Conservation (phyloP, 2,329 filamentous ascomycete genomes). For the Pyrenochaeta sp. region DNA sequence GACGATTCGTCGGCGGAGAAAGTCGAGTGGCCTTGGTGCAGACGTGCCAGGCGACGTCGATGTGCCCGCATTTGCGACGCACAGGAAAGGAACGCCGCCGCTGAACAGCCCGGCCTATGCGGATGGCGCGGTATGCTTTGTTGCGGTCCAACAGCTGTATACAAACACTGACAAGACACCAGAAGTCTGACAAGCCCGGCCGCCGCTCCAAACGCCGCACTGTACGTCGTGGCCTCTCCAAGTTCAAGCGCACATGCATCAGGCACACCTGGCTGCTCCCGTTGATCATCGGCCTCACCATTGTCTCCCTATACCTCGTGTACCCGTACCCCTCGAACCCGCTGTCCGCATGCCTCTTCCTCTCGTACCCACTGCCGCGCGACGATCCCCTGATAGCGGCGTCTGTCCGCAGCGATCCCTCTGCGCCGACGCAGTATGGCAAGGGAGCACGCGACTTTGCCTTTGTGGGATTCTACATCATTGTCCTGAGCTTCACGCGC, state of each 20-base stretch:
- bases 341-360: conserved; percentile 81
- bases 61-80: conserved; percentile 59
- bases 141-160: no score
- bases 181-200: conserved; percentile 31
- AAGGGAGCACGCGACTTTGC: conserved; percentile 88
- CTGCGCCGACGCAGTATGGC: conserved; percentile 71
- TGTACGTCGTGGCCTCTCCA: conserved; percentile 53
- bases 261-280: conserved; percentile 71
- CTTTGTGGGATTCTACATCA: conserved; percentile 87
- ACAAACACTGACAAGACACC: conserved; percentile 7
- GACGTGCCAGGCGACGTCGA: conserved; percentile 62
- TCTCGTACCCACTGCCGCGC: conserved; percentile 79
- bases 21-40: conserved; percentile 58
- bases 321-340: conserved; percentile 82
- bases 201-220: conserved; percentile 57
- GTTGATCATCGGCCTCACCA: conserved; percentile 69
- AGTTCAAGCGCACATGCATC: conserved; percentile 55
- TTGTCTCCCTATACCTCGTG: conserved; percentile 73
- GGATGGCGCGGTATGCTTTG: conserved; percentile 28
- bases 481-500: conserved; percentile 90
- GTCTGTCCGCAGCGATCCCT: conserved; percentile 46
- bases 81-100: conserved; percentile 31
- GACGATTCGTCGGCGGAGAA: conserved; percentile 45
- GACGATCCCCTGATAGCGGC: conserved; percentile 40
- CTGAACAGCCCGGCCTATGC: conserved; percentile 18